phyloP scores from a whole-genome alignment of 176 grass and related monocot species.

The Phragmites australis region DNA sequence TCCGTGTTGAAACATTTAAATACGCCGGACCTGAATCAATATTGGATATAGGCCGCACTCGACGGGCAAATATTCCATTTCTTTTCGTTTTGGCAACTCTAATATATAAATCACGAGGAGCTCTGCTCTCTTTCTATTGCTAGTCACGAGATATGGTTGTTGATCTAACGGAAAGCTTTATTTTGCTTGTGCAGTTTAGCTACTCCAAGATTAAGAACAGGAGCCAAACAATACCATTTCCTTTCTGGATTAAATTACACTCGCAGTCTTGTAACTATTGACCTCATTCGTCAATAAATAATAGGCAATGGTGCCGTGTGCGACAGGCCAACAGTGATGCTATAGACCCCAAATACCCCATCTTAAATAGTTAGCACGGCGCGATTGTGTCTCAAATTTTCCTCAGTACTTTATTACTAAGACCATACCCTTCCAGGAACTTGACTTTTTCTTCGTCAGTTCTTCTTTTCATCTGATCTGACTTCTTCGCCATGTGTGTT shows the following conservation, averaged over 20 bases:
- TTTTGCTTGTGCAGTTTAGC: neutral
- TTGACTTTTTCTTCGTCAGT: neutral
- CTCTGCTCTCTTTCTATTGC: neutral
- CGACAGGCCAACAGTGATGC: neutral
- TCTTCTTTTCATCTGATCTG: neutral
- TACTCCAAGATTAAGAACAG: neutral
- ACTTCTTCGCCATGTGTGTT: neutral
- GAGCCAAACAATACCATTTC: neutral
- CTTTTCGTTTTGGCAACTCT: neutral
- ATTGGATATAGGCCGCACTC: neutral
- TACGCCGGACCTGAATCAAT: neutral
- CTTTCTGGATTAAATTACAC: slow-evolving; percentile 1
- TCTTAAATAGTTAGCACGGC: neutral
- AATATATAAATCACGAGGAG: neutral
- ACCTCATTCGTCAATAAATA: neutral
- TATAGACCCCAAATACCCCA: neutral
- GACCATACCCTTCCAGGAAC: neutral
- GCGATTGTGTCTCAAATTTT: neutral
- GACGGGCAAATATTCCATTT: slow-evolving; percentile 6
- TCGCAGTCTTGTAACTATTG: neutral
- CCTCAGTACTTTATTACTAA: neutral
- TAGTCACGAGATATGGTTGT: slow-evolving; percentile 22
- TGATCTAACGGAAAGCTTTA: neutral
- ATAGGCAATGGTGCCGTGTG: neutral
- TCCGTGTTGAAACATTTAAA: neutral